Conservation (phyloP, 495 filamentous ascomycete genomes). For the Patellaria atrata region DNA sequence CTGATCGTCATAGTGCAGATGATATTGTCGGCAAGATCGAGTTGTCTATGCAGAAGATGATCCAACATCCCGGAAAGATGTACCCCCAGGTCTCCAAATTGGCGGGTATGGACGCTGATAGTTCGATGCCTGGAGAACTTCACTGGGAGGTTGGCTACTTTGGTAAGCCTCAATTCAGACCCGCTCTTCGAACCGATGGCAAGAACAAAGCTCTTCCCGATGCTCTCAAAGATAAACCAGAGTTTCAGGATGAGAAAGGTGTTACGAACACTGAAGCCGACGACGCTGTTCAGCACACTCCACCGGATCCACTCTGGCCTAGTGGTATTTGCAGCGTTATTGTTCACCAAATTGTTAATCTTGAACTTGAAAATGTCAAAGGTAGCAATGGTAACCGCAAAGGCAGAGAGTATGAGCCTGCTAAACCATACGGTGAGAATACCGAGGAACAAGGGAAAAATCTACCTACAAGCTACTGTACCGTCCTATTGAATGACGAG, state of each 20-base stretch:
- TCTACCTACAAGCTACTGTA: constrained; percentile 82
- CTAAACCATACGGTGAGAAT: constrained; percentile 68
- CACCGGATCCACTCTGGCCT: constrained; percentile 88
- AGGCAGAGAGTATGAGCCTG: constrained; percentile 79
- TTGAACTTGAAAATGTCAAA: constrained; percentile 71
- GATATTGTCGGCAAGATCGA: constrained; percentile 92
- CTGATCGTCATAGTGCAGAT: constrained; percentile 73
- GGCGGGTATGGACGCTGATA: constrained; percentile 63
- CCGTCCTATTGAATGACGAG: constrained; percentile 77
- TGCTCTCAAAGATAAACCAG: constrained; percentile 52
- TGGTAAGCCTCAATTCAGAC: constrained; percentile 69
- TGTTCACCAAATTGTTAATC: constrained; percentile 87
- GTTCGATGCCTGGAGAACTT: constrained; percentile 80
- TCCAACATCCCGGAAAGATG: constrained; percentile 84
- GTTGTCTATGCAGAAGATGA: constrained; percentile 83
- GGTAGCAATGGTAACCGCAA: constrained; percentile 55
- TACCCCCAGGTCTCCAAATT: constrained; percentile 82
- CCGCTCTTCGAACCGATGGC: constrained; percentile 71
- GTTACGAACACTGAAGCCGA: constrained; percentile 58
- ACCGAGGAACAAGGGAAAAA: constrained; percentile 66
- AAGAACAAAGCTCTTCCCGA: constrained; percentile 63
- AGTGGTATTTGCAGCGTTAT: constrained; percentile 71
- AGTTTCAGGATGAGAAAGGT: constrained; percentile 82
- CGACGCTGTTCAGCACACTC: constrained; percentile 75
- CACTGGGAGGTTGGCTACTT: constrained; percentile 96